These are phyloP conservation scores for Rosellinia necatrix DNA, from an alignment of 2,329 filamentous ascomycete genomes.

Conservation along the genomic window DNA sequence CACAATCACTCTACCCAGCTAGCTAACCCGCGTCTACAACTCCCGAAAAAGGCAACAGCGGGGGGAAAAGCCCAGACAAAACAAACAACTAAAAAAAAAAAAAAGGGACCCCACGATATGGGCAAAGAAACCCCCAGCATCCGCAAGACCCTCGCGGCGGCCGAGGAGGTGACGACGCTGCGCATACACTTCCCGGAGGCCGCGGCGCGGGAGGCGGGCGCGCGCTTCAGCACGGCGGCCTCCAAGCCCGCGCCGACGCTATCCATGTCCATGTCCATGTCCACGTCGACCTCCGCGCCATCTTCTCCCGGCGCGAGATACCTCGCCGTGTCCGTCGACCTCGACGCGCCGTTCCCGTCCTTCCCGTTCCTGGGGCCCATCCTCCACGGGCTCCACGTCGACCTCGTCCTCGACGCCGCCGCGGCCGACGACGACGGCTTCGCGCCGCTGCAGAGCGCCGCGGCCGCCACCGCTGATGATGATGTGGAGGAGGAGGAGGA, in stretches of 20 bases:
- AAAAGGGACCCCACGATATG: slow-evolving; percentile 1
- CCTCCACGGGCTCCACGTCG: slow-evolving; percentile 23
- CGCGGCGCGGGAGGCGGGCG: slow-evolving; percentile 14
- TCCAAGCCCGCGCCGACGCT: slow-evolving; percentile 18
- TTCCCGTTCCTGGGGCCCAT: slow-evolving; percentile 19
- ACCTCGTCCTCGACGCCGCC: slow-evolving; percentile 13
- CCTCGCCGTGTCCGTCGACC: slow-evolving; percentile 19
- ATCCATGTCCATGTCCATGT: slow-evolving; percentile 5
- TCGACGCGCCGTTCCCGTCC: slow-evolving; percentile 26
- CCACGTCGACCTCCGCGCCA: slow-evolving; percentile 17
- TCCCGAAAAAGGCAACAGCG: too few relatives aligned
- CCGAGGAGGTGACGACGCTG: slow-evolving; percentile 12
- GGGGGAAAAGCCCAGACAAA: too few relatives aligned
- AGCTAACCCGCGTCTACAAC: too few relatives aligned
- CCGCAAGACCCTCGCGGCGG: slow-evolving; percentile 66
- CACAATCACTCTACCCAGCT: too few relatives aligned
- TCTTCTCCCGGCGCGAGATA: slow-evolving; percentile 23
- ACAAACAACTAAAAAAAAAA: not conserved
- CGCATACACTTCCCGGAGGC: slow-evolving; percentile 21
- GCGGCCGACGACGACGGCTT: slow-evolving; percentile 24
- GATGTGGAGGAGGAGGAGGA: too few relatives aligned
- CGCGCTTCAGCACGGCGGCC: slow-evolving; percentile 8
- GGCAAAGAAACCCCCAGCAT: slow-evolving; percentile 68
- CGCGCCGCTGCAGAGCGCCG: slow-evolving; percentile 16
- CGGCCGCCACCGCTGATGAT: too few relatives aligned